Evolutionary conservation across 495 filamentous ascomycete genomes (phyloP), one percentile per base, ranked within the genome.

Genomic region (Aspergillus indologenus): DNA sequence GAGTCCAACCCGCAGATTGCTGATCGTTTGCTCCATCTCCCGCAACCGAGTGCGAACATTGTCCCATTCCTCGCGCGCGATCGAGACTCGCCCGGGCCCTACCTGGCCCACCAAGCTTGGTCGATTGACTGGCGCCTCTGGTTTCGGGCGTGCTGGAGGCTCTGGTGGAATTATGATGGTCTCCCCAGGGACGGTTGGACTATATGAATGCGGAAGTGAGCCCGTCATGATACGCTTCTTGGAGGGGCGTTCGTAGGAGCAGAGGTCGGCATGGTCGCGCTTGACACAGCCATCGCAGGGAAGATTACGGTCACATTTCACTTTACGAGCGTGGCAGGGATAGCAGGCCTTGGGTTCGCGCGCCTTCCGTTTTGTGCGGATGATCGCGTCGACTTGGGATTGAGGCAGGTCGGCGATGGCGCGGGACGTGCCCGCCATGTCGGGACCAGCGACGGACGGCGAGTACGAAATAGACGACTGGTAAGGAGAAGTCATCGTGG

Each of bases 241-340:
- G 18, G 81, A 78, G 59, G 88, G 87, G 1, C 85, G 85, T 68
- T 88, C 87, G 71, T 89, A 89, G 15, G 85, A 87, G 63, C 87
- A 90, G 29, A 90, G 77, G 66, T 85, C 81, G 8, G 85, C 80
- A 67, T 90, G 86, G 57, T 89, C 86, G 59, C 87, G 79, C 75
- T 88, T 89, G 62, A 88, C 81, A 64, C 87, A 90, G 40, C 87
- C 86, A 64, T 89, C 84, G 68, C 87, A 90, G 1, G 87, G 87
- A 47, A 85, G 77, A 55, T 87, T 85, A 63, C 87, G 86, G 70
- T 89, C 86, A 65, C 87, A 90, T 73, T 87, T 89, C 45, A 89
- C 87, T 63, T 90, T 90, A 21, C 87, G 78, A 68, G 87, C 85
- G 60, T 87, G 78, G 69, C 87, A 89, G 26, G 87, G 86, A 75